phyloP scores from a whole-genome alignment of 2,329 filamentous ascomycete genomes.

The Botrytis fabae region DNA sequence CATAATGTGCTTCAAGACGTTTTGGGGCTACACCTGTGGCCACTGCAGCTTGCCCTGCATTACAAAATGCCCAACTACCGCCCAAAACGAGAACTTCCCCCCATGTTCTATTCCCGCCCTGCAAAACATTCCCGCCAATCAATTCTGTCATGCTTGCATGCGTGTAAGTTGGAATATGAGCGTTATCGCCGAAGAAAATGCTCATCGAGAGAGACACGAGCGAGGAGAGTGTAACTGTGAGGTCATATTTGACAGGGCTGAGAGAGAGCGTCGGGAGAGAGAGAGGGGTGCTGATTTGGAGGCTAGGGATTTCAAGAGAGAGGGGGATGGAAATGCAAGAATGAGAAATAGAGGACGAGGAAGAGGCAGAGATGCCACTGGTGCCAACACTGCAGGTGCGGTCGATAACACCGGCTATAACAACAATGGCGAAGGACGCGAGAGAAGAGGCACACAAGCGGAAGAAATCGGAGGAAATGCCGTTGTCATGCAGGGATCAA shows the following conservation, averaged over 20 bases:
- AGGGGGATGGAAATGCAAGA: neutral
- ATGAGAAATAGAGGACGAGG: neutral
- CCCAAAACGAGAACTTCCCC: constrained; percentile 34
- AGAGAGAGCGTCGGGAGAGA: constrained; percentile 27
- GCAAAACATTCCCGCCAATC: constrained; percentile 30
- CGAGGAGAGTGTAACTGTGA: constrained; percentile 35
- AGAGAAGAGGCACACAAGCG: neutral
- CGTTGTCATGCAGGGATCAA: neutral
- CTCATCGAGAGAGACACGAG: constrained; percentile 32
- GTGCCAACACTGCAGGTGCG: neutral
- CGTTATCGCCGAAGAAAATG: constrained; percentile 34
- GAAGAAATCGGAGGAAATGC: neutral
- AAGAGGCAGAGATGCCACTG: neutral
- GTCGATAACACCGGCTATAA: neutral
- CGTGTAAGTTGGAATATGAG: constrained; percentile 39
- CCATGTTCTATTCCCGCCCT: constrained; percentile 36
- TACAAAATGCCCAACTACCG: constrained; percentile 45
- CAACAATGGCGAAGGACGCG: neutral
- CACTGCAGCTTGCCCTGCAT: constrained; percentile 47
- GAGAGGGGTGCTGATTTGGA: neutral
- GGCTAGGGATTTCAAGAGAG: neutral
- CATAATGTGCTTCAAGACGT: constrained; percentile 51
- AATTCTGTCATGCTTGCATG: constrained; percentile 37
- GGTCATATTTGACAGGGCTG: constrained; percentile 32
- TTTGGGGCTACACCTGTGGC: constrained; percentile 50